phyloP scores from a whole-genome alignment of 2,329 filamentous ascomycete genomes.

The Pyricularia pennisetigena region DNA sequence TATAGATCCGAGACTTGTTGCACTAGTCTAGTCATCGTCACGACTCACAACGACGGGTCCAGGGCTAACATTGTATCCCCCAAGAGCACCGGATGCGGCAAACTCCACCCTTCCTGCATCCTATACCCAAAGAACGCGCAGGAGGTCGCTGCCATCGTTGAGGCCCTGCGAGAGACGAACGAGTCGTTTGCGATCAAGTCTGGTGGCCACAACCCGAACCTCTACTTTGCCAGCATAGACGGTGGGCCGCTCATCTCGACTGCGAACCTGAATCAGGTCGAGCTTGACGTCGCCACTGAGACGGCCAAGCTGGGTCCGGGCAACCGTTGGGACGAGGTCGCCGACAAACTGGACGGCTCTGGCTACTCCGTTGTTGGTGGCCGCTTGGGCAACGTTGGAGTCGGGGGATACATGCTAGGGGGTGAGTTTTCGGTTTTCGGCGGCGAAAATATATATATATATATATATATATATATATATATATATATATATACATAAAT shows the following conservation, averaged over 20 bases:
- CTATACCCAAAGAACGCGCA: constrained; percentile 11
- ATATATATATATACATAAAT: too few species aligned
- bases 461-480: too few species aligned
- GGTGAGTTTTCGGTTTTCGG: constrained; percentile 8
- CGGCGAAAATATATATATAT: too few species aligned
- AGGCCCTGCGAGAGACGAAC: constrained; percentile 9
- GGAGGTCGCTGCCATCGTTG: constrained; percentile 11
- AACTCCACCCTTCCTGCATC: constrained; percentile 13
- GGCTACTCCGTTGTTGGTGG: constrained; percentile 23
- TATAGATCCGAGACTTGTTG: background rate
- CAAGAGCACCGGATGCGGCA: constrained; percentile 10
- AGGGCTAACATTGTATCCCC: background rate
- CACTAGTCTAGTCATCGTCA: too few species aligned
- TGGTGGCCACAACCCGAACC: constrained; percentile 37
- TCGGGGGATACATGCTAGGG: constrained; percentile 23
- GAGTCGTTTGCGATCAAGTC: constrained; percentile 34
- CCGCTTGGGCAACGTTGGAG: constrained; percentile 23
- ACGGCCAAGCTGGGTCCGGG: constrained; percentile 25
- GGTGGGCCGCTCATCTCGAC: constrained; percentile 33
- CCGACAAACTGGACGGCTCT: constrained; percentile 19
- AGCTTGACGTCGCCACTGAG: constrained; percentile 19
- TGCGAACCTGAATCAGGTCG: constrained; percentile 24
- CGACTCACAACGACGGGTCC: background rate
- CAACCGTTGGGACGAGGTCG: constrained; percentile 26
- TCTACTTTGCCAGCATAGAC: constrained; percentile 29